A percentile compares a stretch with the other conserved stretches of the same genome.
These are phyloP conservation scores for Paxillus ammoniavirescens DNA, from an alignment of 768 basidiomycete genomes.

Conservation along the genomic window DNA sequence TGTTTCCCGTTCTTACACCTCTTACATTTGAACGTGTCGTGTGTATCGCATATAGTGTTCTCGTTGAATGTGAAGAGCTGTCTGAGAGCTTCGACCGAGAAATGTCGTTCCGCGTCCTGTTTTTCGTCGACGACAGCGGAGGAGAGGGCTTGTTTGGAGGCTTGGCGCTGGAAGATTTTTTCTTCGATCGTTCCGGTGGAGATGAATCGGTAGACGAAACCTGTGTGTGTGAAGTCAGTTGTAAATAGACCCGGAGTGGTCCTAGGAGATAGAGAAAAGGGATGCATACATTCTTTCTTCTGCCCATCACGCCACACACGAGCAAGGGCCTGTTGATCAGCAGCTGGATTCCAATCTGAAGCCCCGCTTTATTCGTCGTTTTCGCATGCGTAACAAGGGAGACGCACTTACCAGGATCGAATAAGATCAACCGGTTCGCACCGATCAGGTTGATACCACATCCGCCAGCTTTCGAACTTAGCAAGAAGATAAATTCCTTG, in stretches of 20 bases:
- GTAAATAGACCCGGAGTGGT: neutral
- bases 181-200: conserved; percentile 97
- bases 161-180: conserved; percentile 98
- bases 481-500: conserved; percentile 90
- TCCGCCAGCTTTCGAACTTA: conserved; percentile 95
- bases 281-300: conserved; percentile 91
- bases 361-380: neutral
- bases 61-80: conserved; percentile 93
- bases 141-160: conserved; percentile 92
- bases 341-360: conserved; percentile 97
- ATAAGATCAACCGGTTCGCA: conserved; percentile 91
- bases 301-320: conserved; percentile 99
- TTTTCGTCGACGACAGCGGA: conserved; percentile 98
- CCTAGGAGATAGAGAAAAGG: neutral
- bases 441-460: conserved; percentile 97
- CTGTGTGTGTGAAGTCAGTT: conserved; percentile 35
- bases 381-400: neutral
- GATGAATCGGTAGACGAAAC: conserved; percentile 98
- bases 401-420: conserved; percentile 76
- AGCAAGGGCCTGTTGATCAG: conserved; percentile 96
- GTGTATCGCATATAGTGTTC: conserved; percentile 85
- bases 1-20: conserved; percentile 88
- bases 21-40: conserved; percentile 98
- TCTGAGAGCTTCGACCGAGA: conserved; percentile 83
- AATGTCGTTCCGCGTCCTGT: conserved; percentile 93